Percentiles rank a stretch among this genome's conserved stretches.
Evolutionary conservation across 345 rosid species (phyloP).

Genomic region (Gossypium stocksii): DNA sequence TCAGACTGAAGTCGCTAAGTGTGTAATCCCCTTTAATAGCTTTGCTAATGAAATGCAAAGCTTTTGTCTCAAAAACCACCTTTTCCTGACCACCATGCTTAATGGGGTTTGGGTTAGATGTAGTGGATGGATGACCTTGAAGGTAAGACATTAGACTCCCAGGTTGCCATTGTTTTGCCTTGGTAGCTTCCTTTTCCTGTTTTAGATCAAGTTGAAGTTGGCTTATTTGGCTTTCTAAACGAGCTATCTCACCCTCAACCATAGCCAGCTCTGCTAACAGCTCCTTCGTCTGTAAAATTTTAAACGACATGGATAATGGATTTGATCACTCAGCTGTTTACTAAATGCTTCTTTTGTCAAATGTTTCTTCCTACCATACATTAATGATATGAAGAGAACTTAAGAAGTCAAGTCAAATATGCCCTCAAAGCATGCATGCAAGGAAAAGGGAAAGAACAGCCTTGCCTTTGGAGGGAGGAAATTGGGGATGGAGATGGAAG

Average conservation of each 20-base stretch:
- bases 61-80: slow-evolving; percentile 64
- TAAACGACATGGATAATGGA: background rate
- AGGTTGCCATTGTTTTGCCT: slow-evolving; percentile 43
- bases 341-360: background rate
- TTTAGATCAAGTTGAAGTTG: slow-evolving; percentile 55
- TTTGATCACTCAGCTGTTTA: background rate
- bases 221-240: slow-evolving; percentile 64
- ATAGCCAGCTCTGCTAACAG: slow-evolving; percentile 64
- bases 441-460: background rate
- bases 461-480: slow-evolving; percentile 82
- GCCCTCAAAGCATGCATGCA: background rate
- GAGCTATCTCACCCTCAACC: slow-evolving; percentile 73
- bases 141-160: slow-evolving; percentile 9
- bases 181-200: slow-evolving; percentile 49
- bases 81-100: slow-evolving; percentile 38
- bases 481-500: slow-evolving; percentile 49
- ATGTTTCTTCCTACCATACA: too few species aligned
- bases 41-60: slow-evolving; percentile 85
- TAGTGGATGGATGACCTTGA: slow-evolving; percentile 9
- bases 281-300: slow-evolving; percentile 56
- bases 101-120: slow-evolving; percentile 33
- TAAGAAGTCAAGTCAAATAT: background rate
- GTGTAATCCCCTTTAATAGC: slow-evolving; percentile 76
- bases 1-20: slow-evolving; percentile 44
- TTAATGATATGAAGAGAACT: too few species aligned